Base-by-base conservation (phyloP, 2,329 filamentous ascomycete genomes). In the Xylaria arbuscula region DNA sequence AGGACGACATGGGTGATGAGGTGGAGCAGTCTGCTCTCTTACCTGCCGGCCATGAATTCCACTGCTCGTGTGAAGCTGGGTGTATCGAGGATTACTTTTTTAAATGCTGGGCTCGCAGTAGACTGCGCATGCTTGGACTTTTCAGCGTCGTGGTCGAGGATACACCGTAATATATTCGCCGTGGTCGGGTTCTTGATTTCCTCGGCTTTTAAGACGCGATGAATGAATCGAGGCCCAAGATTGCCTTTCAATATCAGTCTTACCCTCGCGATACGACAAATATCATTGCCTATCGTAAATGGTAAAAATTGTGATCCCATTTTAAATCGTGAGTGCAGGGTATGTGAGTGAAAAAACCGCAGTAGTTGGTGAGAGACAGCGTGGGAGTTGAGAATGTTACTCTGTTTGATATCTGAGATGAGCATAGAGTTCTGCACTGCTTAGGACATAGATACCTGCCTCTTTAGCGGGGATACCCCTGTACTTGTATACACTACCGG, bases 281-380 rank as follows among this genome's bases (percentile, higher is more conserved):
- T 91, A 77, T 97, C 94, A 56, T 88, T 95, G 66, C 94, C 94
- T 61, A 97, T 82, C 57, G 86, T 85, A 15, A 95, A 76, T 0
- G 89, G 83, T n/a, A 89, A 90, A 0, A 77, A 48, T 5, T 42
- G 1, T 28, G 77, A 48, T 68, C 57, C 11, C 45, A 61, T n/a
- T 69, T 69, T 74, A 63, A 22, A 56, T 64, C 66, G 45, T 32
- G n/a, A 53, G 4, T 8, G 13, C 22, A 38, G 3, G 50, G 3
- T 22, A 57, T 34, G 54, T 55, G 15, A 10, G 28, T 28, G 2
- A 28, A 5, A 28, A 28, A 28, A 5, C 5, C 28, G 28, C 28
- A 28, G 28, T 28, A 28, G 28, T 28, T 28, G 28, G 28, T 28
- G 28, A 28, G 28, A 2, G 28, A 28, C 28, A 5, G 28, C 5